These are phyloP conservation scores for Hibiscus tridactylites DNA, from an alignment of 345 rosid genomes.

Conservation along the genomic window DNA sequence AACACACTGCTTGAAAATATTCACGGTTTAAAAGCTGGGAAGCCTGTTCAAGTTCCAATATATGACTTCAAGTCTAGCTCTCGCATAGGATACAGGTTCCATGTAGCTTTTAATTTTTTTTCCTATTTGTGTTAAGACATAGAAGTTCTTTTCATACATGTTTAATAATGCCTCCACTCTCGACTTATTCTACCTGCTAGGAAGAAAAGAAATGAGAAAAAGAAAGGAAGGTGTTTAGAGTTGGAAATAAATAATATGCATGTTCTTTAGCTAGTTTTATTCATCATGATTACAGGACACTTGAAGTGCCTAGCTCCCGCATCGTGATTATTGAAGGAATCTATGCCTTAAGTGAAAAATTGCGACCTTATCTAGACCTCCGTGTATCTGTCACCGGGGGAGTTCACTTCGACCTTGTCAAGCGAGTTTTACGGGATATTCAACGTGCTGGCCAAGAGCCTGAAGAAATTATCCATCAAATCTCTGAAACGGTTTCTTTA, in stretches of 20 bases:
- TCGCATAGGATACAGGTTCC: slow-evolving; percentile 77
- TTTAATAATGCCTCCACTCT: slow-evolving; percentile 1
- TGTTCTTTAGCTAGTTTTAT: slow-evolving; percentile 7
- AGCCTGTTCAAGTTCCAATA: slow-evolving; percentile 77
- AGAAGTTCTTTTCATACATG: neutral
- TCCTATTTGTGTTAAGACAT: slow-evolving; percentile 5
- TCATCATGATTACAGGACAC: slow-evolving; percentile 44
- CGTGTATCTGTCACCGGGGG: slow-evolving; percentile 98
- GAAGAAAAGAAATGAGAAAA: neutral
- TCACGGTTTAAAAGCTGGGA: slow-evolving; percentile 74
- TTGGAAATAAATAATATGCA: neutral
- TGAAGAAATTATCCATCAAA: slow-evolving; percentile 97
- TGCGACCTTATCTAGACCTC: slow-evolving; percentile 83
- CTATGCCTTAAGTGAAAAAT: slow-evolving; percentile 81
- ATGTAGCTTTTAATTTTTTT: slow-evolving; percentile 7
- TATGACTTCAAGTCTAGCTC: slow-evolving; percentile 95
- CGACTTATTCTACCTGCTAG: slow-evolving; percentile 1
- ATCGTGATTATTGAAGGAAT: slow-evolving; percentile 94
- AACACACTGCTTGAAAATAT: slow-evolving; percentile 79
- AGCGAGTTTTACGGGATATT: slow-evolving; percentile 90
- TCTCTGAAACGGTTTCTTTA: slow-evolving; percentile 83
- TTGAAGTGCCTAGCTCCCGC: slow-evolving; percentile 87
- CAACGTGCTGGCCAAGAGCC: slow-evolving; percentile 99
- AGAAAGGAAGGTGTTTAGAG: neutral
- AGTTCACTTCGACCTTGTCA: slow-evolving; percentile 94